Evolutionary conservation across 2,329 filamentous ascomycete species (phyloP).

Genomic region (Colletotrichum tamarilloi): DNA sequence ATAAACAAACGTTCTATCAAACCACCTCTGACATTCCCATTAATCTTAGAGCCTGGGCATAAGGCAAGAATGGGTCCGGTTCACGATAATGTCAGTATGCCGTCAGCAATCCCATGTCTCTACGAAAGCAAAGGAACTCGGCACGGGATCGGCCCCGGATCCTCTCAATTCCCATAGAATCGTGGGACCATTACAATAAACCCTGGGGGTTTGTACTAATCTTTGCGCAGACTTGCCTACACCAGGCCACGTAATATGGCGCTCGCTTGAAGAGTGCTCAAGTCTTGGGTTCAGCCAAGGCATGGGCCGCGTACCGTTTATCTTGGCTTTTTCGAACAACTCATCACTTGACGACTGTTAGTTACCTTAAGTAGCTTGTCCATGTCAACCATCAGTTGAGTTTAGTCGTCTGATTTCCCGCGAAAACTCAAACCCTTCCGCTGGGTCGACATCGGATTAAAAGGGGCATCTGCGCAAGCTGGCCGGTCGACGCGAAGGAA

Average conservation of each 20-base stretch:
- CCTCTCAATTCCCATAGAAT: not conserved
- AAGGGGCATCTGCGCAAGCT: not conserved
- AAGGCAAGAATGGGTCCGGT: not conserved
- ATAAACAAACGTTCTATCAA: not conserved
- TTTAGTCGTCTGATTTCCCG: not conserved
- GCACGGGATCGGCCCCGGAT: not conserved
- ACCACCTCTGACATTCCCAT: not conserved
- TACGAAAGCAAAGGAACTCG: not conserved
- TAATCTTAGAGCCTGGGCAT: not conserved
- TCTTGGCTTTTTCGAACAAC: constrained; percentile 16
- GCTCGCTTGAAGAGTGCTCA: not conserved
- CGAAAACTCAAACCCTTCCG: not conserved
- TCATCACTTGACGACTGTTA: not conserved
- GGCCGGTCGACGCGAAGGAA: not conserved
- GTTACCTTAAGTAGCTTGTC: not conserved
- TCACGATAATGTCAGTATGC: constrained; percentile 4
- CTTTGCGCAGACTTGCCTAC: not conserved
- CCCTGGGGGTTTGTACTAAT: not conserved
- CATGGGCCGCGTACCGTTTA: not conserved
- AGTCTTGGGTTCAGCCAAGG: not conserved
- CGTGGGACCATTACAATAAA: not conserved
- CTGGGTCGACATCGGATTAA: constrained; percentile 6
- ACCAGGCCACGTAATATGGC: not conserved
- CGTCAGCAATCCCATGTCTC: not conserved
- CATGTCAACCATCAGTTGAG: not conserved